Conservation (phyloP, 139 green algal genomes). For the Pycnococcus provasolii region DNA sequence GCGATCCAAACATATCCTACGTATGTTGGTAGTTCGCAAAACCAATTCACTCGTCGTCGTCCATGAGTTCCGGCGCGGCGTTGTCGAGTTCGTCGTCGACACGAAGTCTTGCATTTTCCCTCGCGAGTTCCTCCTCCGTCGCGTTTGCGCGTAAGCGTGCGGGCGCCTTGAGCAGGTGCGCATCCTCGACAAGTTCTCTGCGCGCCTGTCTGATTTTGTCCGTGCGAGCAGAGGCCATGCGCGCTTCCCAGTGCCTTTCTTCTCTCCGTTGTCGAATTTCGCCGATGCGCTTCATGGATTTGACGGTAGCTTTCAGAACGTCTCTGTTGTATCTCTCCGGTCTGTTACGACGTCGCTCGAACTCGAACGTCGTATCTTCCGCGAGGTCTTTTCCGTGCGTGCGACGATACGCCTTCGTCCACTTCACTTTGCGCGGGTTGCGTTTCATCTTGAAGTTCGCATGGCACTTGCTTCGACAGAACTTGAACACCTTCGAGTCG, state of each 20-base stretch:
- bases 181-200: too few relatives aligned
- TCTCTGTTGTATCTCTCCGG: constrained; percentile 92
- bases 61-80: too few relatives aligned
- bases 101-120: too few relatives aligned
- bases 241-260: neutral
- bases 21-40: too few relatives aligned
- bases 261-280: constrained; percentile 46
- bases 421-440: constrained; percentile 92
- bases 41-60: too few relatives aligned
- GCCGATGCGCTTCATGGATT: constrained; percentile 78
- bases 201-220: too few relatives aligned
- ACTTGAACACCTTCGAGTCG: constrained; percentile 82
- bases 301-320: constrained; percentile 75
- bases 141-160: too few relatives aligned
- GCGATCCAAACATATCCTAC: too few relatives aligned
- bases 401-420: constrained; percentile 94
- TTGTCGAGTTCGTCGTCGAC: too few relatives aligned
- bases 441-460: constrained; percentile 99
- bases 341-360: constrained; percentile 86
- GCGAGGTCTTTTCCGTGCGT: constrained; percentile 87
- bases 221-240: neutral
- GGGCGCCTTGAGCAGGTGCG: too few relatives aligned
- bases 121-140: too few relatives aligned
- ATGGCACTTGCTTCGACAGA: constrained; percentile 96
- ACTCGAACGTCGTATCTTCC: constrained; percentile 83